Evolutionary conservation across 164 flowering plant species (phyloP).

Genomic region (Aristolochia californica): DNA sequence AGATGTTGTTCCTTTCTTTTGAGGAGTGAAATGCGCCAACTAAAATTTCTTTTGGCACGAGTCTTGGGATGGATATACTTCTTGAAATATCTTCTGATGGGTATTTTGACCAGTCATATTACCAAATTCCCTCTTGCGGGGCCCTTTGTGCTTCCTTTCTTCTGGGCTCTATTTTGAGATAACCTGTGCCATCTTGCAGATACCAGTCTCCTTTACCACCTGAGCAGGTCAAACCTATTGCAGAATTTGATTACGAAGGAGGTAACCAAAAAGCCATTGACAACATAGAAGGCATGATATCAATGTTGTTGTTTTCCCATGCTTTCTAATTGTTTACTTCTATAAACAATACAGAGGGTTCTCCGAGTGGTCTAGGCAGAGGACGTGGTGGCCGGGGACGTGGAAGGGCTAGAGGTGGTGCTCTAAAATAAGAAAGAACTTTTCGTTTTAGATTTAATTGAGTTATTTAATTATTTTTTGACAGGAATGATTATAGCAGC

Average conservation of each 20-base stretch:
- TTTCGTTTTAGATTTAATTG: not conserved
- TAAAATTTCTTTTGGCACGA: no score
- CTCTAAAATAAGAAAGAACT: no score
- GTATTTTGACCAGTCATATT: no score
- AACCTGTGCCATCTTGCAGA: constrained; percentile 21
- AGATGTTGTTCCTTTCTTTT: no score
- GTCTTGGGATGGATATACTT: no score
- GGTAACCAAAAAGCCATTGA: constrained; percentile 13
- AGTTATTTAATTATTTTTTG: not conserved
- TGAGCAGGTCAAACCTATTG: constrained; percentile 38
- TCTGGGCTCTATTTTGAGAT: not conserved
- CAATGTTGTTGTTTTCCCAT: not conserved
- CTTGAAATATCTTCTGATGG: no score
- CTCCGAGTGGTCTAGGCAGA: constrained; percentile 24
- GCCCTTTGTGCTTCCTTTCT: no score
- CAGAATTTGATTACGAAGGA: constrained; percentile 32
- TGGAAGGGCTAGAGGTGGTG: constrained; percentile 29
- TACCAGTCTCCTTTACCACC: constrained; percentile 48
- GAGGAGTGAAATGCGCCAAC: no score
- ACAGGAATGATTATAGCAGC: not conserved
- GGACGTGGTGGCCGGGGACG: constrained; percentile 32
- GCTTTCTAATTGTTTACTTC: not conserved
- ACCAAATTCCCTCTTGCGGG: no score
- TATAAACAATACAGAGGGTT: constrained; percentile 18
- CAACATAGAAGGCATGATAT: not conserved